Evolutionary conservation across 768 basidiomycete genomes (phyloP).

Genomic region (Gloeopeniophorella convolvens): DNA sequence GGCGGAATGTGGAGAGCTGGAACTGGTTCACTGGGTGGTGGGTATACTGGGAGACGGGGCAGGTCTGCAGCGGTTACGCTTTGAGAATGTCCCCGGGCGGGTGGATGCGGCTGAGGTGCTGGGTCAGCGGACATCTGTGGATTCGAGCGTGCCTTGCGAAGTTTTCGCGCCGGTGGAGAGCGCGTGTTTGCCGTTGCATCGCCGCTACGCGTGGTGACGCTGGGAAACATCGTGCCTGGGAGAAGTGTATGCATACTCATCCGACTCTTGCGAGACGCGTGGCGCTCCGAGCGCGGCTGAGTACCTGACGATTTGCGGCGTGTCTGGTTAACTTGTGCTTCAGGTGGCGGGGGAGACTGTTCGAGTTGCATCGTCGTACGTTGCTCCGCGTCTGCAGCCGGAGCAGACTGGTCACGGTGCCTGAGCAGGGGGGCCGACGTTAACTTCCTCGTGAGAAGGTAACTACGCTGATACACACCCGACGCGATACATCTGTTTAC

Average conservation of each 20-base stretch:
- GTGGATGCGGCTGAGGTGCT: slow-evolving; percentile 24
- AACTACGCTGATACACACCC: slow-evolving; percentile 43
- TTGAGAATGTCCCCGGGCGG: slow-evolving; percentile 66
- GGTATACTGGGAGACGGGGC: slow-evolving; percentile 32
- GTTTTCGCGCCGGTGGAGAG: slow-evolving; percentile 42
- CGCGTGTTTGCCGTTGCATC: slow-evolving; percentile 18
- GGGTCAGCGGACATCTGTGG: slow-evolving; percentile 40
- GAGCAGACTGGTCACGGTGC: slow-evolving; percentile 55
- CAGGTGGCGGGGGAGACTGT: slow-evolving; percentile 8
- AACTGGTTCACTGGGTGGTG: neutral
- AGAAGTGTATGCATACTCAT: slow-evolving; percentile 63
- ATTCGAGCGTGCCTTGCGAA: slow-evolving; percentile 71
- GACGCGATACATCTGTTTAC: slow-evolving; percentile 69
- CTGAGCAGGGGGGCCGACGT: slow-evolving; percentile 28
- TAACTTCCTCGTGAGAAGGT: neutral
- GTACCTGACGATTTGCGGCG: slow-evolving; percentile 7
- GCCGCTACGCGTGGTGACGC: slow-evolving; percentile 19
- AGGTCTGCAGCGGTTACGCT: slow-evolving; percentile 71
- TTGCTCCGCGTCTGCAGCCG: slow-evolving; percentile 48
- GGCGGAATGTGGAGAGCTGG: slow-evolving; percentile 23
- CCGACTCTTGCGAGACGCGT: slow-evolving; percentile 42
- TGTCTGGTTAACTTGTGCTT: slow-evolving; percentile 1
- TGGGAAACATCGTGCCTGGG: slow-evolving; percentile 45
- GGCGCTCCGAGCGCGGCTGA: slow-evolving; percentile 16
- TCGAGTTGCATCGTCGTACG: slow-evolving; percentile 24